Evolutionary conservation across 2,329 filamentous ascomycete genomes (phyloP).

Genomic region (Apiospora koreana): DNA sequence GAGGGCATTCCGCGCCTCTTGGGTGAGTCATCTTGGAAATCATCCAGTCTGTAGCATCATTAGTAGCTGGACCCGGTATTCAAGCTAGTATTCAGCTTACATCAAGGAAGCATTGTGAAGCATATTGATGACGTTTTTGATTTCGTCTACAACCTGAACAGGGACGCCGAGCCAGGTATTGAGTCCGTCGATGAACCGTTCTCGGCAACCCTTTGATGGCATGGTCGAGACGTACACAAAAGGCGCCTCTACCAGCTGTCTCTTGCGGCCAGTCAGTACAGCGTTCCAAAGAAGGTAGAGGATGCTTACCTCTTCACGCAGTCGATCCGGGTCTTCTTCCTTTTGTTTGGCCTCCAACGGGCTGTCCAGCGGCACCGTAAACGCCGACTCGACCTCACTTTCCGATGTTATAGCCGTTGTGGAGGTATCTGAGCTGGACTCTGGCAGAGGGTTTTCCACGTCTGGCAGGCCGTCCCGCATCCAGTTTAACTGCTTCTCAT

Average conservation of each 20-base stretch:
- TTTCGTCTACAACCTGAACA: not conserved
- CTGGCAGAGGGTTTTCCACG: too few relatives aligned
- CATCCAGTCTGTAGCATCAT: conserved; percentile 35
- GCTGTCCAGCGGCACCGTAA: too few relatives aligned
- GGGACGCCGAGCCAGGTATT: not conserved
- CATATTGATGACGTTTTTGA: not conserved
- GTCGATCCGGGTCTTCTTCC: too few relatives aligned
- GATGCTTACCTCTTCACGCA: too few relatives aligned
- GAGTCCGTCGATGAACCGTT: not conserved
- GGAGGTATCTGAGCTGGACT: too few relatives aligned
- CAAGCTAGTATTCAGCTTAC: too few relatives aligned
- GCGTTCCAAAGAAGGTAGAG: too few relatives aligned
- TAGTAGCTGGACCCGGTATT: too few relatives aligned
- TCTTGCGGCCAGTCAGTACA: too few relatives aligned
- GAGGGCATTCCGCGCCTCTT: conserved; percentile 48
- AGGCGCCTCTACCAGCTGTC: not conserved
- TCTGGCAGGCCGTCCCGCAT: not conserved
- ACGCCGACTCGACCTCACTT: too few relatives aligned
- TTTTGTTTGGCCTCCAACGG: too few relatives aligned
- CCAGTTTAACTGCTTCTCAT: not conserved
- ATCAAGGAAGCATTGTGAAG: conserved; percentile 1
- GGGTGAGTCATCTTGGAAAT: conserved; percentile 49
- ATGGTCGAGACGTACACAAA: not conserved
- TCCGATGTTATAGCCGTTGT: too few relatives aligned
- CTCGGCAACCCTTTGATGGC: not conserved